These are phyloP conservation scores for Xylariomycetidae sp. DNA, from an alignment of 2,329 filamentous ascomycete genomes.

Conservation along the genomic window DNA sequence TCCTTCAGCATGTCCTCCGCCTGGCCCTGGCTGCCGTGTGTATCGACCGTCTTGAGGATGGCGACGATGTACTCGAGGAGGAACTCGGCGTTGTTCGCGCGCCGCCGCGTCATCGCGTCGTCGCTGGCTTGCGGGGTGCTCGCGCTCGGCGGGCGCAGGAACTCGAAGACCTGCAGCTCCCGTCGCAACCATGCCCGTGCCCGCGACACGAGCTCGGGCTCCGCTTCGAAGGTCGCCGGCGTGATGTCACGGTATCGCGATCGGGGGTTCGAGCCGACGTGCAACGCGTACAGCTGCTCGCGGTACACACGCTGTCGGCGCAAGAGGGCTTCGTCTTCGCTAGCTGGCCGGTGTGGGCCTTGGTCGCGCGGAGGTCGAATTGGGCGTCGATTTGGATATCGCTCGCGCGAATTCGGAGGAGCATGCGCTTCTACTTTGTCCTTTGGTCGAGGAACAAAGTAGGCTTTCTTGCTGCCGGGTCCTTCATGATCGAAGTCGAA, in stretches of 20 bases:
- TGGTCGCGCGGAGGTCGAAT: conserved; percentile 8
- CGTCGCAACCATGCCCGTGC: conserved; percentile 77
- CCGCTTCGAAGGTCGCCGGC: conserved; percentile 56
- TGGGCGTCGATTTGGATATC: conserved; percentile 2
- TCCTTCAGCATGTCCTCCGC: conserved; percentile 75
- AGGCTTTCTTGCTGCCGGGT: conserved; percentile 49
- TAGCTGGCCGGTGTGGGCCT: conserved; percentile 13
- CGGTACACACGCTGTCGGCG: conserved; percentile 69
- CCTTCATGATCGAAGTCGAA: conserved; percentile 52
- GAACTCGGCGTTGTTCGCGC: conserved; percentile 71
- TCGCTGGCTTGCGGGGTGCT: conserved; percentile 15
- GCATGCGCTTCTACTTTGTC: conserved; percentile 7
- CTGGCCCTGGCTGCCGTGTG: conserved; percentile 70
- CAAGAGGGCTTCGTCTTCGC: conserved; percentile 35
- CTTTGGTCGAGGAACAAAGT: conserved; percentile 44
- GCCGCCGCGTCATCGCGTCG: conserved; percentile 28
- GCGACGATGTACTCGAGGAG: conserved; percentile 80
- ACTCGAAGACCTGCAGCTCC: conserved; percentile 78
- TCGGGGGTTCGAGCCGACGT: conserved; percentile 75
- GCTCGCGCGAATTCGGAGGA: conserved; percentile 6
- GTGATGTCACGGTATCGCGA: conserved; percentile 72
- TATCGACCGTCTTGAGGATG: conserved; percentile 75
- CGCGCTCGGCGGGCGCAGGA: conserved; percentile 42
- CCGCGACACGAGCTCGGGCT: conserved; percentile 64
- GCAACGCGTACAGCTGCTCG: conserved; percentile 65